These are phyloP conservation scores for Circinella minor DNA, from an alignment of 371 early-diverging fungal genomes.

Conservation along the genomic window DNA sequence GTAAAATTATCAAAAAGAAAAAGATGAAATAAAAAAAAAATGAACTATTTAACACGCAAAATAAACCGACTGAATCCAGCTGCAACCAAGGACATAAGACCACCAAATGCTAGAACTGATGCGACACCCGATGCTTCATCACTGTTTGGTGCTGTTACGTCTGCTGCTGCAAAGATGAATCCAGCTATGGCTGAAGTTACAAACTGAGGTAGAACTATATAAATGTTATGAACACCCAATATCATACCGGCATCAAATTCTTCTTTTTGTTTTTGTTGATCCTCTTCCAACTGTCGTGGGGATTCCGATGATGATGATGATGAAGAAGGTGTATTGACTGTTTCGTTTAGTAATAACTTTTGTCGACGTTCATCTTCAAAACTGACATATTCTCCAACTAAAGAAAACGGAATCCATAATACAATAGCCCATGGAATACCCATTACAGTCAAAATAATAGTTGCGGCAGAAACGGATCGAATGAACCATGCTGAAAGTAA, in stretches of 20 bases:
- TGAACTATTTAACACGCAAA: slow-evolving; percentile 29
- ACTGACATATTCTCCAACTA: slow-evolving; percentile 66
- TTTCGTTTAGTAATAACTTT: neutral
- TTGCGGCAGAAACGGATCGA: slow-evolving; percentile 43
- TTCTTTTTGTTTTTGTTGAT: slow-evolving; percentile 2
- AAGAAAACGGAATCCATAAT: slow-evolving; percentile 74
- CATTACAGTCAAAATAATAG: slow-evolving; percentile 50
- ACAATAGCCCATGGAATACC: slow-evolving; percentile 72
- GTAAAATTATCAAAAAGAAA: no score
- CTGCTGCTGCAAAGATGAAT: slow-evolving; percentile 32
- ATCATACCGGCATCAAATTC: slow-evolving; percentile 55
- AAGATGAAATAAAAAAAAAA: neutral
- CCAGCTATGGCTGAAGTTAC: slow-evolving; percentile 44
- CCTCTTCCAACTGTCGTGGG: slow-evolving; percentile 6
- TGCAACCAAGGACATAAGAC: slow-evolving; percentile 62
- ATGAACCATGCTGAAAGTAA: slow-evolving; percentile 49
- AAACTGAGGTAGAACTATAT: slow-evolving; percentile 74
- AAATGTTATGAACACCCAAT: slow-evolving; percentile 75
- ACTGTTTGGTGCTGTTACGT: slow-evolving; percentile 19
- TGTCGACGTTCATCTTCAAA: slow-evolving; percentile 21
- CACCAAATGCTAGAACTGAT: slow-evolving; percentile 64
- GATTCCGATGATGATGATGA: slow-evolving; percentile 5
- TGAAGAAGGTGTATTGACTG: neutral
- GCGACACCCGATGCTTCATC: slow-evolving; percentile 41
- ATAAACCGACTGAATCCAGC: slow-evolving; percentile 53